phyloP scores from a whole-genome alignment of 2,329 filamentous ascomycete species.

The Xenosphaeropsis pyriputrescens region DNA sequence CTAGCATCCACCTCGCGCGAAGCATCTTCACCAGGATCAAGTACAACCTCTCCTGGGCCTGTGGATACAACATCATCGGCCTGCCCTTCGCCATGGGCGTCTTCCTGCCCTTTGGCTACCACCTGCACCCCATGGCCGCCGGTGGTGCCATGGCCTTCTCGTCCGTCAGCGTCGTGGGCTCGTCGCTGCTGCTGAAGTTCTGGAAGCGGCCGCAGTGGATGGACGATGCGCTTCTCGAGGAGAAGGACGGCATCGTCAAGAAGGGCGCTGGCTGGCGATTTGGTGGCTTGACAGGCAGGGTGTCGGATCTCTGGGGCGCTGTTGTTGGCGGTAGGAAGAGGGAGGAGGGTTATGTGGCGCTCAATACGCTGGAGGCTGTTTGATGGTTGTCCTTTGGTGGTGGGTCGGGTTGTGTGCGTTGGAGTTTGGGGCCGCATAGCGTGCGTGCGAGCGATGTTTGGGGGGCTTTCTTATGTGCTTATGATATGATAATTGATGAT shows the following conservation, averaged over 20 bases:
- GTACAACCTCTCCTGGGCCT: slow-evolving; percentile 84
- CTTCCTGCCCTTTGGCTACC: slow-evolving; percentile 77
- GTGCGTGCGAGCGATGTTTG: no score
- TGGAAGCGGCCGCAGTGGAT: slow-evolving; percentile 83
- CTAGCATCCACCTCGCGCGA: slow-evolving; percentile 65
- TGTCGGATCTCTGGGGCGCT: slow-evolving; percentile 23
- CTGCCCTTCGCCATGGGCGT: slow-evolving; percentile 95
- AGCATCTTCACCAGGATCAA: slow-evolving; percentile 89
- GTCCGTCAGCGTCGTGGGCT: slow-evolving; percentile 79
- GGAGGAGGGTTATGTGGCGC: slow-evolving; percentile 42
- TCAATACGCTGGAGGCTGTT: slow-evolving; percentile 21
- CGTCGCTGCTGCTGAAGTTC: slow-evolving; percentile 69
- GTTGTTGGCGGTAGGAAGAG: slow-evolving; percentile 21
- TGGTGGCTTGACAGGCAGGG: slow-evolving; percentile 25
- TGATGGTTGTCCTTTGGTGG: no score
- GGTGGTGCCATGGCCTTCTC: slow-evolving; percentile 88
- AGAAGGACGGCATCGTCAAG: slow-evolving; percentile 27
- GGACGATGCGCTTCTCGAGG: slow-evolving; percentile 54
- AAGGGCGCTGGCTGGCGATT: slow-evolving; percentile 18
- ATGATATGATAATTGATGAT: no score
- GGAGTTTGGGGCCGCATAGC: no score
- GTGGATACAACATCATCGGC: slow-evolving; percentile 80
- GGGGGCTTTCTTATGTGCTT: no score
- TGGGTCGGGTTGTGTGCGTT: no score
- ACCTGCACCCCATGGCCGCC: slow-evolving; percentile 86